Evolutionary conservation across 2,329 filamentous ascomycete species (phyloP), one percentile per base, ranked within the genome.

Genomic region (Botrytis hyacinthi): DNA sequence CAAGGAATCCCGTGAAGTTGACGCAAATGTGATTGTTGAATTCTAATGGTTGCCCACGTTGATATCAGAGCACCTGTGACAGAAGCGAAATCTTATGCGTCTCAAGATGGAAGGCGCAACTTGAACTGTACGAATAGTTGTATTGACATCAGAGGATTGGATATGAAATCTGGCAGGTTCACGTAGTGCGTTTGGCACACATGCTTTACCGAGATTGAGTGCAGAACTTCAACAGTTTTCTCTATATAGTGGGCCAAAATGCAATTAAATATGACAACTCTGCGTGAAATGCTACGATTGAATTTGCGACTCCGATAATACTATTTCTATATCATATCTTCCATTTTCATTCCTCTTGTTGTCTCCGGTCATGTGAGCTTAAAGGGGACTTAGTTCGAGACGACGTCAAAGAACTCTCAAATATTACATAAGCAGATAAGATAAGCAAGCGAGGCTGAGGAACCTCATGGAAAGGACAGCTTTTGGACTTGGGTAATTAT

Each of bases 401-500:
- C 48, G 48, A 51, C 48, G 26, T 54, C 48, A 51, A 51, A 51
- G 48, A n/a, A n/a, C 26, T n/a, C 48, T n/a, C 12, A n/a, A 54
- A n/a, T 16, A 54, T 54, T 57, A 57, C 51, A 29, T 57, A 57
- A 57, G 51, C 51, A 29, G 22, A 40, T 40, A 18, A 7, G 26
- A 62, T 62, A 48, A 54, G 51, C 65, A 44, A 61, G 46, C 44
- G 42, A 62, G 29, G 40, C 44, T 67, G 46, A 72, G 48, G 65
- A 26, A 70, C 20, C 10, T 61, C 10, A 42, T 29, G 10, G 68
- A 70, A 46, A 70, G 51, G 68, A 70, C 57, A 70, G 57, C 51
- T 70, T 59, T 59, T 62, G 37, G 42, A 44, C 37, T 44, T 40
- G 35, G 26, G 22, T 26, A 14, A 48, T 29, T n/a, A 66, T 48